Conservation (phyloP, 768 basidiomycete genomes). For the Astraeus odoratus region DNA sequence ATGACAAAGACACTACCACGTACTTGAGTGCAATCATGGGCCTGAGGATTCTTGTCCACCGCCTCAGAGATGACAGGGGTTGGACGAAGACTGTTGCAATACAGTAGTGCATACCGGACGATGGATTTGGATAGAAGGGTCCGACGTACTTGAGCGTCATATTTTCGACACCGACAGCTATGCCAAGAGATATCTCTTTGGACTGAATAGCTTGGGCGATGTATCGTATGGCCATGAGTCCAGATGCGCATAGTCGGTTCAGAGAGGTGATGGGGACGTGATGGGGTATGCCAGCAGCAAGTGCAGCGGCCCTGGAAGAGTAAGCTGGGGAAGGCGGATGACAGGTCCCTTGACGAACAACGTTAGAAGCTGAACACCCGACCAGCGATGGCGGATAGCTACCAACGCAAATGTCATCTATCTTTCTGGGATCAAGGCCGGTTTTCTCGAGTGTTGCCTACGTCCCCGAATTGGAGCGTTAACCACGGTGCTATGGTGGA, state of each 20-base stretch:
- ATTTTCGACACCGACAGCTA: conserved; percentile 79
- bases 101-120: background rate
- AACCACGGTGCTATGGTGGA: too few species aligned
- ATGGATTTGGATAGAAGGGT: background rate
- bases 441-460: conserved; percentile 65
- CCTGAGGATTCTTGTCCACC: conserved; percentile 54
- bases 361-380: background rate
- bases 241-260: conserved; percentile 91
- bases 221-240: conserved; percentile 86
- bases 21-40: conserved; percentile 70
- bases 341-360: conserved; percentile 53
- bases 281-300: conserved; percentile 84
- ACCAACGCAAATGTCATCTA: conserved; percentile 86
- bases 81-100: conserved; percentile 52
- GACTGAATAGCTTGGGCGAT: conserved; percentile 83
- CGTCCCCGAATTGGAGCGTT: too few species aligned
- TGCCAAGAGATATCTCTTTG: conserved; percentile 79
- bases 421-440: conserved; percentile 57
- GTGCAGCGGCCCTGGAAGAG: conserved; percentile 77
- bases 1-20: background rate
- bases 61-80: conserved; percentile 57
- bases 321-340: conserved; percentile 79
- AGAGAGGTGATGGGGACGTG: conserved; percentile 84
- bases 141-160: conserved; percentile 66
- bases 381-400: conserved; percentile 13